Evolutionary conservation across 192 early-diverging fungal species (phyloP), one percentile per base, ranked within the genome.

Genomic region (Backusella tuberculispora): DNA sequence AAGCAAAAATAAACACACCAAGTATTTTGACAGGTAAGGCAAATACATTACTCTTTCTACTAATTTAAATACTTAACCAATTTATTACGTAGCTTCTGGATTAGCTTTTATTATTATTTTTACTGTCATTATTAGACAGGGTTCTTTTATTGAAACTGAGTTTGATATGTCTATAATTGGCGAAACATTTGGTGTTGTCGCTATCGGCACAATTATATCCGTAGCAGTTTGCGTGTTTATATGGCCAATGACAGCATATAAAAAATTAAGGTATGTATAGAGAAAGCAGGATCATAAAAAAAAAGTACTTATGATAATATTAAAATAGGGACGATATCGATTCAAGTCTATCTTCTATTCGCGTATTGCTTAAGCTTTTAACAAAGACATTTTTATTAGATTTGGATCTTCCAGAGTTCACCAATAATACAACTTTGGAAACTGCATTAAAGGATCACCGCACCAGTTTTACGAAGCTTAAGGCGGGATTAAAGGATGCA

Each of bases 341-440:
- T n/a, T 68, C 79, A 7, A 86, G 88, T 21, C 26, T 93, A 34
- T 76, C 67, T 12, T 91, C 91, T 17, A 88, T 90, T 65, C 78
- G 87, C 26, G 53, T 83, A 0, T 47, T 92, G 13, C 53, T 92
- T 64, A 87, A 89, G 50, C 82, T 90, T 66, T 75, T 91, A 41
- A 87, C 89, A 50, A 88, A 87, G 73, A 86, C 90, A 0, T 90
- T 93, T 46, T 69, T 90, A 13, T 63, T 90, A 21, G 87, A 88
- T 63, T 63, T 74, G 34, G 79, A 89, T 76, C 74, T 80, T 60
- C 77, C 87, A 50, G 73, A 86, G 71, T 75, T 88, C 78, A 46
- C 87, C 60, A 79, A 83, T 73, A 14, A 78, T 45, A 81, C 81
- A 40, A 83, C 84, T 12, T 82, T 90, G n/a, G 87, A 91, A 80